These are phyloP conservation scores for Lasiosphaeriaceae sp. DNA, from an alignment of 495 filamentous ascomycete species.

Conservation along the genomic window DNA sequence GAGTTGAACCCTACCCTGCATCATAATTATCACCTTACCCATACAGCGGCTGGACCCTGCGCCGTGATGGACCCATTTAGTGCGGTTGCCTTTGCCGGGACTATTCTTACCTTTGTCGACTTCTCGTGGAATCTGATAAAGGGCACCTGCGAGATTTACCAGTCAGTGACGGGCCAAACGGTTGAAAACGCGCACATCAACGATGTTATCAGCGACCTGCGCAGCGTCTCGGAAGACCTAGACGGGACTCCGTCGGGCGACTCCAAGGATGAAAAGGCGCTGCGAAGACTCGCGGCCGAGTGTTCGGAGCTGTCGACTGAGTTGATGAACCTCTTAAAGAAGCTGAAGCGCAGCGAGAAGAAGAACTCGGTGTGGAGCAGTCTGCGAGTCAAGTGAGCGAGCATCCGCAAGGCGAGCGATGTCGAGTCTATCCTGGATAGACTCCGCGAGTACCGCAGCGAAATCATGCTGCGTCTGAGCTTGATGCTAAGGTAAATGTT, in stretches of 20 bases:
- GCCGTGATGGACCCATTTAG: too few relatives aligned
- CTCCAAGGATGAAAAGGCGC: background rate
- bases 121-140: slow-evolving; percentile 14
- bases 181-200: slow-evolving; percentile 2
- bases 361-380: slow-evolving; percentile 1
- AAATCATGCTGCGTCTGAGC: slow-evolving; percentile 4
- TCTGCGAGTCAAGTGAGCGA: slow-evolving; percentile 3
- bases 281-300: background rate
- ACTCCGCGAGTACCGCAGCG: background rate
- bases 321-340: background rate
- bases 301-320: background rate
- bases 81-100: too few relatives aligned
- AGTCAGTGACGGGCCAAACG: background rate
- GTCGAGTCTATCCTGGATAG: slow-evolving; percentile 1
- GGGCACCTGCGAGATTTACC: slow-evolving; percentile 16
- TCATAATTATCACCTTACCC: too few relatives aligned
- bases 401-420: slow-evolving; percentile 2
- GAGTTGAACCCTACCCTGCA: too few relatives aligned
- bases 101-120: slow-evolving; percentile 20
- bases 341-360: background rate
- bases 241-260: background rate
- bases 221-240: background rate
- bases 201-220: slow-evolving; percentile 5
- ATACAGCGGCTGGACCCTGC: too few relatives aligned
- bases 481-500: slow-evolving; percentile 1